Base-by-base conservation (phyloP, 164 flowering plant genomes). In the Buxus sempervirens region DNA sequence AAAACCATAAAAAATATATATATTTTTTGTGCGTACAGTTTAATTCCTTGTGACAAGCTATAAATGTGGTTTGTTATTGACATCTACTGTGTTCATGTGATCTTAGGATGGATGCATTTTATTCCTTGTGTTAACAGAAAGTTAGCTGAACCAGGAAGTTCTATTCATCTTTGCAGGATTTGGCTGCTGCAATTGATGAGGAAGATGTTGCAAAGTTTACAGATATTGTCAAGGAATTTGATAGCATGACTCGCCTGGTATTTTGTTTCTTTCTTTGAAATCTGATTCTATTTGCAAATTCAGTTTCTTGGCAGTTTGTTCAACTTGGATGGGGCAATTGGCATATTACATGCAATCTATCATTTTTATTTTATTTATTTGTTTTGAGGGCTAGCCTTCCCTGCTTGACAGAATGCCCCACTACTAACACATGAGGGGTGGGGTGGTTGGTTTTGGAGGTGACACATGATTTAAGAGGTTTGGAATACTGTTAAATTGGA, bases 191-290 rank as follows among this genome's bases (percentile, higher is more conserved):
- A 63, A 62, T 91, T 48, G 98, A 91, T 64, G 96, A 94, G 77
- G 96, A 85, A 81, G 95, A 93, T 71, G 81, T 88, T 64, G 81
- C 73, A 42, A 93, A 83, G 76, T 93, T 91, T 72, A 91, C 94
- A 48, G 83, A 84, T 68, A 83, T 74, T 49, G 79, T 88, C 51
- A 91, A 90, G 84, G 97, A 94, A 74, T 94, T 85, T 71, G 98
- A 94, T 70, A 88, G 95, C 86, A 90, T 90, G 91, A 93, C 96
- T 14, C 81, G 81, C 27, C 82, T 89, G 95, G 98, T 92, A 87
- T 53, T 38, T 67, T 27, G n/a, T 58, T 21, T 9, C 18, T 63
- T 2, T 59, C 62, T 4, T 12, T 36, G 28, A 7, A 60, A 57
- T 54, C 56, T 67, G 51, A 45, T 45, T 45, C 38, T 7, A 32